Evolutionary conservation across 2,329 filamentous ascomycete genomes (phyloP).

Genomic region (Cercospora zeina): DNA sequence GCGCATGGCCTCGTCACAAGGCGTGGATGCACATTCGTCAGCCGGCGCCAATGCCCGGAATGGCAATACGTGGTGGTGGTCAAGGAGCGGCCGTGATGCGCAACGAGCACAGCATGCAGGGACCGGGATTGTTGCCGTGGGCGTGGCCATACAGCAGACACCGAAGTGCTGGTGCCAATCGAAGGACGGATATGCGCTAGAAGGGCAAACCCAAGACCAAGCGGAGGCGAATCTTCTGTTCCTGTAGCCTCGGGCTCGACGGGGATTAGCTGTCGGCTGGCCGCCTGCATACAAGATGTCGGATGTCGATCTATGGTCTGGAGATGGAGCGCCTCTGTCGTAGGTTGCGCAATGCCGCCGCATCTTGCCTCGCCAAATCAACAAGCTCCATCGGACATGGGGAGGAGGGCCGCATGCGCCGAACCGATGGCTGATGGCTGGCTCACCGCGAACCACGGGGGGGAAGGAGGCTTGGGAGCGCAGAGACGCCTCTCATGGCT

Average conservation of each 20-base stretch:
- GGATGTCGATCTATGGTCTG: conserved; percentile 21
- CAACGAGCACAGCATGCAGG: conserved; percentile 20
- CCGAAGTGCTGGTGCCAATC: conserved; percentile 21
- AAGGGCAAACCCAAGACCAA: background rate
- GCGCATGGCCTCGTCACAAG: conserved; percentile 32
- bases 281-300: conserved; percentile 21
- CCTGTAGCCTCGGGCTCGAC: conserved; percentile 18
- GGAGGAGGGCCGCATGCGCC: background rate
- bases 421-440: conserved; percentile 7
- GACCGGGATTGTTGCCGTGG: conserved; percentile 14
- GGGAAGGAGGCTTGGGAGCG: background rate
- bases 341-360: conserved; percentile 25
- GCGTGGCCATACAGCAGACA: conserved; percentile 17
- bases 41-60: conserved; percentile 26
- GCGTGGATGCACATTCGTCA: conserved; percentile 22
- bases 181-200: conserved; percentile 19
- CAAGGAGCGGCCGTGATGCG: conserved; percentile 22
- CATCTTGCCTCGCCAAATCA: conserved; percentile 17
- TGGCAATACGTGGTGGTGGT: conserved; percentile 13
- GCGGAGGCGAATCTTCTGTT: conserved; percentile 17
- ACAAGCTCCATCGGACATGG: conserved; percentile 11
- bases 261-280: conserved; percentile 13
- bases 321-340: conserved; percentile 17
- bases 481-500: background rate
- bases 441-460: background rate